Evolutionary conservation across 306 rosid species (phyloP).

Genomic region (Castanopsis chinensis): DNA sequence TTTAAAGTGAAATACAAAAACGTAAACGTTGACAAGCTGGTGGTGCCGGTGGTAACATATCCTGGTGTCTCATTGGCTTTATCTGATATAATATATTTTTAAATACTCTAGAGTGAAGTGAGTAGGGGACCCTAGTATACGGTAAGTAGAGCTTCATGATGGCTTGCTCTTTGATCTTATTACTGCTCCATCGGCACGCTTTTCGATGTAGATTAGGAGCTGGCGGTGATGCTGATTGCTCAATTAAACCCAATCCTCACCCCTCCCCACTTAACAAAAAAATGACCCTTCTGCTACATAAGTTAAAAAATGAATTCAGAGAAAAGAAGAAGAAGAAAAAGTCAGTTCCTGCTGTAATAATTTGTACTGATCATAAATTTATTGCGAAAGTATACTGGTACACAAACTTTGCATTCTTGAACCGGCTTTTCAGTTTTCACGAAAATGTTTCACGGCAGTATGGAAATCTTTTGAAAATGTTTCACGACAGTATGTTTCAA

Average conservation of each 20-base stretch:
- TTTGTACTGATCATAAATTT: slow-evolving; percentile 1
- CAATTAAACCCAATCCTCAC: neutral
- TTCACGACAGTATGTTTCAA: neutral
- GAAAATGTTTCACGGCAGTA: slow-evolving; percentile 18
- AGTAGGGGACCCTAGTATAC: neutral
- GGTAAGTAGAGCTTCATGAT: slow-evolving; percentile 1
- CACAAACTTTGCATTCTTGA: slow-evolving; percentile 23
- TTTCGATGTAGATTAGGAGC: slow-evolving; percentile 44
- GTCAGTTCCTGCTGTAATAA: slow-evolving; percentile 8
- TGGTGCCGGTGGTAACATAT: neutral
- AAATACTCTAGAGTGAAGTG: neutral
- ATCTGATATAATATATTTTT: neutral
- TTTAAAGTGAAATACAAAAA: too few species aligned
- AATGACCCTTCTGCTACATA: neutral
- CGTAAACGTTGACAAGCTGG: too few species aligned
- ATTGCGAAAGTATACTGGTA: slow-evolving; percentile 29
- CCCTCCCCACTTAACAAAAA: too few species aligned
- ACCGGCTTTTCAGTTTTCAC: slow-evolving; percentile 35
- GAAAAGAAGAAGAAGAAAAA: neutral
- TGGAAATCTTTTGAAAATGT: slow-evolving; percentile 15
- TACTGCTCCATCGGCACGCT: slow-evolving; percentile 34
- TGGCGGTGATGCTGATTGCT: slow-evolving; percentile 37
- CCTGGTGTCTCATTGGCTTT: neutral
- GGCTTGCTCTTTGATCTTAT: slow-evolving; percentile 14
- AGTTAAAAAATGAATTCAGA: too few species aligned